These are phyloP conservation scores for Dioszegia hungarica DNA, from an alignment of 768 basidiomycete genomes.

Conservation along the genomic window DNA sequence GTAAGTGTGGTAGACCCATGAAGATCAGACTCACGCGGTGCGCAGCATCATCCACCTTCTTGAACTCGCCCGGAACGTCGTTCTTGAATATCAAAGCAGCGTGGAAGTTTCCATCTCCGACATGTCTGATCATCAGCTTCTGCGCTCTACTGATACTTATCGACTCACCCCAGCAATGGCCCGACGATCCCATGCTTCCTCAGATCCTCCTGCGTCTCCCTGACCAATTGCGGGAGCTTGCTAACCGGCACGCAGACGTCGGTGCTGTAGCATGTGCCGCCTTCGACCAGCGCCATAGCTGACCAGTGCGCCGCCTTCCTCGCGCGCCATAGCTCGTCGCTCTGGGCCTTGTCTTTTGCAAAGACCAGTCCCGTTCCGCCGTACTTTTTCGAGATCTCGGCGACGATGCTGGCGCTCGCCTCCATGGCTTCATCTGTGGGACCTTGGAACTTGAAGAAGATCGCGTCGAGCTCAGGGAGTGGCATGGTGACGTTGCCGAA, in stretches of 20 bases:
- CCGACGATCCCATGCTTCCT: conserved; percentile 57
- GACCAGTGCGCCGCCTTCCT: conserved; percentile 75
- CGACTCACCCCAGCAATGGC: conserved; percentile 31
- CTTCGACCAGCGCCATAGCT: conserved; percentile 62
- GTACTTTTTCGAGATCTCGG: conserved; percentile 62
- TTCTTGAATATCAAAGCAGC: conserved; percentile 41
- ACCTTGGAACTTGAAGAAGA: conserved; percentile 89
- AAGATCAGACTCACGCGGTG: conserved; percentile 23
- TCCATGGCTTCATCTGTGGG: conserved; percentile 47
- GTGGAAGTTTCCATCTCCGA: conserved; percentile 50
- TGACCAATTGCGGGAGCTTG: conserved; percentile 48
- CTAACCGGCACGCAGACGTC: conserved; percentile 65
- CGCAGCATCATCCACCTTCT: conserved; percentile 37
- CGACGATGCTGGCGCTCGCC: conserved; percentile 59
- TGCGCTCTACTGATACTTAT: not conserved
- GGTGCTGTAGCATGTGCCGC: conserved; percentile 67
- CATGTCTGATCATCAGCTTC: conserved; percentile 26
- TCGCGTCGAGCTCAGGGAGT: conserved; percentile 67
- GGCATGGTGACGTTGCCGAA: conserved; percentile 59
- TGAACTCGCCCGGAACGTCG: conserved; percentile 27
- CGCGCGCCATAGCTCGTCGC: conserved; percentile 71
- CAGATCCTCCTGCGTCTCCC: conserved; percentile 75
- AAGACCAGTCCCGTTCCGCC: conserved; percentile 65
- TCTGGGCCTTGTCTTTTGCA: conserved; percentile 67
- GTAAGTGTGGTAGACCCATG: not conserved